phyloP scores from a whole-genome alignment of 2,329 filamentous ascomycete species.

The Diaporthe sp. region DNA sequence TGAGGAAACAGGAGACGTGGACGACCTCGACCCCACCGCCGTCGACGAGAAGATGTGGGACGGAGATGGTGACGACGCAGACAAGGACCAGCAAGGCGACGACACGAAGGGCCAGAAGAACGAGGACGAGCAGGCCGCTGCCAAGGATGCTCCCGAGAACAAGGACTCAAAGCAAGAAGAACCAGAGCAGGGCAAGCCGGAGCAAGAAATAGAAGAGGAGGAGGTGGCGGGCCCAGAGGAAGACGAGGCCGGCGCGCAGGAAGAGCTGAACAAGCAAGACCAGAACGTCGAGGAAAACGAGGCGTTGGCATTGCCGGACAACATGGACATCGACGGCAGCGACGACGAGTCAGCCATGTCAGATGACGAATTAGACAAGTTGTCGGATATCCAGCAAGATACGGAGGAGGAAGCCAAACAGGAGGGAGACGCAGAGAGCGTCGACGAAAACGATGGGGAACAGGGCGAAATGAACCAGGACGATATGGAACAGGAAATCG shows the following conservation, averaged over 20 bases:
- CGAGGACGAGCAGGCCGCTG: constrained; percentile 69
- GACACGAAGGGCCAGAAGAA: constrained; percentile 77
- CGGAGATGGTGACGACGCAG: constrained; percentile 80
- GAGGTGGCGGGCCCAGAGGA: constrained; percentile 64
- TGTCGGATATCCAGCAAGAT: constrained; percentile 56
- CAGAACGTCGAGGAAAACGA: constrained; percentile 53
- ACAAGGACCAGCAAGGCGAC: constrained; percentile 84
- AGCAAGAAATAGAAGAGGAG: constrained; percentile 47
- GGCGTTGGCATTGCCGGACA: constrained; percentile 41
- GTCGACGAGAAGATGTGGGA: constrained; percentile 99
- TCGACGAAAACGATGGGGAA: constrained; percentile 57
- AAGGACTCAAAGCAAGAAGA: constrained; percentile 51
- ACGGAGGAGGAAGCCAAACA: constrained; percentile 36
- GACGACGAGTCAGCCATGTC: constrained; percentile 33
- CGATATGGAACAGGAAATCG: constrained; percentile 73
- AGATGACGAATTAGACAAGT: constrained; percentile 47
- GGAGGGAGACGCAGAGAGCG: constrained; percentile 41
- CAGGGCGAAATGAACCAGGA: constrained; percentile 55
- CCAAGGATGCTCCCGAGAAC: constrained; percentile 65
- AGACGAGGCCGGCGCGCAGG: constrained; percentile 65
- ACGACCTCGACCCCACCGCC: constrained; percentile 88
- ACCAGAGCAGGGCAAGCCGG: constrained; percentile 55
- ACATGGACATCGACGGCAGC: constrained; percentile 47
- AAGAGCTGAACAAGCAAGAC: constrained; percentile 71
- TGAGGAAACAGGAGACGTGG: constrained; percentile 89